Percentiles rank a stretch among this genome's conserved stretches.
Evolutionary conservation across 2,329 filamentous ascomycete genomes (phyloP).

Genomic region (Clarireedia sp.): DNA sequence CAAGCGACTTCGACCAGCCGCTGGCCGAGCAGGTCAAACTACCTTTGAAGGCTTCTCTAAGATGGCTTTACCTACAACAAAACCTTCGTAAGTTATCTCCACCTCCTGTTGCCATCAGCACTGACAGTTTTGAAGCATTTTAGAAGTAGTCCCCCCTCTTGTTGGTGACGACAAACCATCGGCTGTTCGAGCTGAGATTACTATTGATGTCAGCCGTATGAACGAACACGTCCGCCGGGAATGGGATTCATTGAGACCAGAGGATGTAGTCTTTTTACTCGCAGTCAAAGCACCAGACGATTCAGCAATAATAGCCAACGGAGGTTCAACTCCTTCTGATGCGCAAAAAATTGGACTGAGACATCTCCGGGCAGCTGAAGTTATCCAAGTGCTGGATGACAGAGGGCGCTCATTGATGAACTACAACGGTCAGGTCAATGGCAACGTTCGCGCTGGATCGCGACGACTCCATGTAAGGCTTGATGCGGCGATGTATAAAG

Average conservation of each 20-base stretch:
- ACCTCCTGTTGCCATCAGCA: neutral
- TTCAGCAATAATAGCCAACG: constrained; percentile 45
- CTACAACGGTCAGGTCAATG: constrained; percentile 52
- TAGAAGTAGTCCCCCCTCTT: constrained; percentile 74
- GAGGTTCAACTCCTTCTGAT: constrained; percentile 39
- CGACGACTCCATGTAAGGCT: constrained; percentile 73
- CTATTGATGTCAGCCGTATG: constrained; percentile 74
- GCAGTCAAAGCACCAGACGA: constrained; percentile 57
- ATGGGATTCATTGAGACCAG: constrained; percentile 81
- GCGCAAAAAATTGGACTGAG: constrained; percentile 59
- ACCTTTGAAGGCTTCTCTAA: constrained; percentile 78
- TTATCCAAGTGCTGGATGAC: constrained; percentile 80
- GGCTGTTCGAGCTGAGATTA: constrained; percentile 76
- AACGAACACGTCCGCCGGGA: constrained; percentile 68
- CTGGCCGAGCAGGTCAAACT: constrained; percentile 54
- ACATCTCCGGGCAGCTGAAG: constrained; percentile 71
- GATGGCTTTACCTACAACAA: constrained; percentile 83
- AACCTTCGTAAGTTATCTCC: constrained; percentile 49
- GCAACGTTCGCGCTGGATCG: constrained; percentile 50
- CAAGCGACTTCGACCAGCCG: constrained; percentile 67
- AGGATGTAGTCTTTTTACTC: constrained; percentile 85
- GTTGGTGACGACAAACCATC: constrained; percentile 82
- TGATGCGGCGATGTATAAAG: constrained; percentile 69
- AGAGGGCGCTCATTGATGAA: constrained; percentile 68
- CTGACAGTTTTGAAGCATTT: constrained; percentile 42